These are phyloP conservation scores for Trichosporon coremiiforme DNA, from an alignment of 1,284 basidiomycete genomes.

Conservation along the genomic window DNA sequence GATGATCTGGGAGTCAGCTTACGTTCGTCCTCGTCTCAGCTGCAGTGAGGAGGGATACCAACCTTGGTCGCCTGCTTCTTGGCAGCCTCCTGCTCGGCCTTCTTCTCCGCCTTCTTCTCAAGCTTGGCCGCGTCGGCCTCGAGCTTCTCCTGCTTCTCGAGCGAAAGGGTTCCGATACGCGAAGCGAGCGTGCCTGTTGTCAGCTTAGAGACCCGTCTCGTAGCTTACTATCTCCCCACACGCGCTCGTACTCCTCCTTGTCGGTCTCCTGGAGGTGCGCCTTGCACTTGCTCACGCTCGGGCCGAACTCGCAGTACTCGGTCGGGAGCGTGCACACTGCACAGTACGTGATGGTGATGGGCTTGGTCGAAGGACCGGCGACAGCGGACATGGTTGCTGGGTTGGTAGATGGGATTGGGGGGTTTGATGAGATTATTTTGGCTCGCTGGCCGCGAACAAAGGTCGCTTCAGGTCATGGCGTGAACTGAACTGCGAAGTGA, in stretches of 20 bases:
- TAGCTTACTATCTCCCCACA: conserved; percentile 71
- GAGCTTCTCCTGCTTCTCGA: conserved; percentile 79
- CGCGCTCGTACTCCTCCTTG: conserved; percentile 68
- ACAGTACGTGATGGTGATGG: conserved; percentile 52
- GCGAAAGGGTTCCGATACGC: conserved; percentile 79
- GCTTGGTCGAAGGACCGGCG: conserved; percentile 54
- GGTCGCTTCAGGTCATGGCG: background rate
- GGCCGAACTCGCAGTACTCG: conserved; percentile 94
- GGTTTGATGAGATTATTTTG: conserved; percentile 7
- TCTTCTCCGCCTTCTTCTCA: conserved; percentile 79
- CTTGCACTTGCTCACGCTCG: conserved; percentile 80
- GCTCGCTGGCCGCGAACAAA: background rate
- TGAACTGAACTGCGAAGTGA: background rate
- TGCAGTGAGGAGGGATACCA: background rate
- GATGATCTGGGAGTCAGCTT: conserved; percentile 62
- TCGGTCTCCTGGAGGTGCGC: conserved; percentile 75
- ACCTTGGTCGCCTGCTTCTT: conserved; percentile 61
- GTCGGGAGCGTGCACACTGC: conserved; percentile 79
- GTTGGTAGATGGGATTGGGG: background rate
- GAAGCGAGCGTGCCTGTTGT: conserved; percentile 65
- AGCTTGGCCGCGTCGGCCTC: conserved; percentile 89
- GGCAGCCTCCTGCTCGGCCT: conserved; percentile 80
- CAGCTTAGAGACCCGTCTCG: background rate
- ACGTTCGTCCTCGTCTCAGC: background rate
- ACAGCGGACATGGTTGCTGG: conserved; percentile 35